Conservation (phyloP, 768 basidiomycete species). For the Pulveroboletus ravenelii region DNA sequence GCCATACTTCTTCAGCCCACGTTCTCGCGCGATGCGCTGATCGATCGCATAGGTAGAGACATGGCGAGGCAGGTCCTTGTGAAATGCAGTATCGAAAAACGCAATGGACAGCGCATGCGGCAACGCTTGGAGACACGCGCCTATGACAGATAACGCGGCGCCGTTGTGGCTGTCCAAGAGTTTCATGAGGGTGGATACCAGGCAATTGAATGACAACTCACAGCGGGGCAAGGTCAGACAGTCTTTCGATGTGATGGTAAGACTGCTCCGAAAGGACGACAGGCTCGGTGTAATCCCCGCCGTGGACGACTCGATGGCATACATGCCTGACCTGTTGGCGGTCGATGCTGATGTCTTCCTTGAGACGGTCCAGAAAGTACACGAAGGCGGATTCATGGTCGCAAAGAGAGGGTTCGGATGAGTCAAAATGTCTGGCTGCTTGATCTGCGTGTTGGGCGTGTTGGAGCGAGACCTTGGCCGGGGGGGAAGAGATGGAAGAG, state of each 20-base stretch:
- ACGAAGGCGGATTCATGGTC: conserved; percentile 62
- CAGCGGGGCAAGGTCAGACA: conserved; percentile 81
- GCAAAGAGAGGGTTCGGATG: conserved; percentile 34
- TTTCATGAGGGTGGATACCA: background rate
- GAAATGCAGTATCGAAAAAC: conserved; percentile 87
- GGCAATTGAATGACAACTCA: conserved; percentile 33
- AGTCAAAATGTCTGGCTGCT: conserved; percentile 16
- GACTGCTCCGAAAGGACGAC: conserved; percentile 64
- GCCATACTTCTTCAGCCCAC: conserved; percentile 82
- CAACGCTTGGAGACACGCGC: conserved; percentile 55
- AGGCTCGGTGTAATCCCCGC: conserved; percentile 71
- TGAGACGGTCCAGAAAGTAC: conserved; percentile 51
- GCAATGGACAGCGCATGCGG: conserved; percentile 71
- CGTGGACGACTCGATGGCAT: conserved; percentile 85
- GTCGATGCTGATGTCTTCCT: conserved; percentile 40
- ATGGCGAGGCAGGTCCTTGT: conserved; percentile 68
- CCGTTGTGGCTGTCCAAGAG: conserved; percentile 50
- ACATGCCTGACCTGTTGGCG: conserved; percentile 44
- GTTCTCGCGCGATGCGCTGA: conserved; percentile 52
- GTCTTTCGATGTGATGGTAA: conserved; percentile 64
- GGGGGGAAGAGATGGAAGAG: conserved; percentile 54
- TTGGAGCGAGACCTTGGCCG: conserved; percentile 47
- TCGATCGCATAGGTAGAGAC: conserved; percentile 78
- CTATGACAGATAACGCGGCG: conserved; percentile 55
- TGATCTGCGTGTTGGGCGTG: background rate